Evolutionary conservation across 2,329 filamentous ascomycete species (phyloP), one percentile per base, ranked within the genome.

Genomic region (Paraphaeosphaeria sporulosa): DNA sequence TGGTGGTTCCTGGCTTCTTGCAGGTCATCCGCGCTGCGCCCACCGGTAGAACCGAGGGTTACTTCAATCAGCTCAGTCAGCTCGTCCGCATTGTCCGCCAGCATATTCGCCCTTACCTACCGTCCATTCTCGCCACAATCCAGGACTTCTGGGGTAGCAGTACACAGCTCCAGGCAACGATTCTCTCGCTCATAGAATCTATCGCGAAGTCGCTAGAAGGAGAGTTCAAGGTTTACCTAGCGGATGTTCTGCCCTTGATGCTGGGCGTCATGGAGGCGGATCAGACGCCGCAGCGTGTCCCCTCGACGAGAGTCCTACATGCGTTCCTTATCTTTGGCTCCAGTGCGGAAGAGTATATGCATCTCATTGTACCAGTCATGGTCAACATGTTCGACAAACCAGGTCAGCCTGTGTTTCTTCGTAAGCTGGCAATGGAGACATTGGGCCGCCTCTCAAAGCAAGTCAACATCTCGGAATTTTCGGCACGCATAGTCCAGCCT

Each of bases 311-410:
- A 68, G 94, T 99, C 4, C 83, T 99, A 25, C 95, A 98, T 74
- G 94, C 94, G 0, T 97, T 99, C 77, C 82, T 99, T 30, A 92
- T 99, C 0, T 99, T 99, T 75, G 96, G 96, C 1, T 90, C 94
- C 0, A 98, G 94, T 72, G 92, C 91, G 12, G 95, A 99, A 76
- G 95, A 99, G 76, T 99, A 99, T 77, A 99, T 99, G 95, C 95
- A 99, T 76, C 84, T 99, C 55, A 98, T 99, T 67, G 92, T 99
- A 54, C 95, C 95, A 0, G 93, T 96, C 38, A 93, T 99, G 71
- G 94, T 99, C 9, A 89, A 91, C 47, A 91, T 97, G 51, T 98
- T 99, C 72, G 94, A 99, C 76, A 96, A 93, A 72, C 87, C 90
- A 34, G 89, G 90, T 12, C 92, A 96, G 64, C 93, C 93, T 8